Base-by-base conservation (phyloP, 1,139 yeast species). In the Suhomyces terraborum region DNA sequence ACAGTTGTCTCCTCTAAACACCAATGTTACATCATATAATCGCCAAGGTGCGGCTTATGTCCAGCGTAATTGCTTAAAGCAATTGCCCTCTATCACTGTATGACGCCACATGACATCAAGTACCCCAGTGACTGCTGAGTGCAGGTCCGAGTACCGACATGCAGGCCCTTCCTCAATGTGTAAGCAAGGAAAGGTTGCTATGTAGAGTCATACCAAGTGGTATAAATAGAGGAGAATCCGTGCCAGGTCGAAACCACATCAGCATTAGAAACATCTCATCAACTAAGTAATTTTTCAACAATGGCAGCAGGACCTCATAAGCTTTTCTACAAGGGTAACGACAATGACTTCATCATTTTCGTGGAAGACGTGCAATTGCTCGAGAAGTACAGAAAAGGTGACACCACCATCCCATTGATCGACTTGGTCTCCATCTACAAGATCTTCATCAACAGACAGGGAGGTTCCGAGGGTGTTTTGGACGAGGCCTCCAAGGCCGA, bases 401-500 rank as follows among this genome's bases (percentile, higher is more conserved):
- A 76, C 47, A 59, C 77, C 26, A 65, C 80, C 14, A 62, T 79
- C 34, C 85, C 94, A 28, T 66, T 87, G 48, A 71, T 82, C 10
- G 82, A 82, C 30, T 75, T 84, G 19, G 82, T 86, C 2, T 82
- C 83, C 0, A 70, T 77, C 13, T 85, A 79, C 67, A 78, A 83
- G 55, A 75, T 87, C 12, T 87, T 75, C 58, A 70, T 77, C 23
- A 75, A 79, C 45, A 75, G 77, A 49, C 71, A 70, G 35, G 85
- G 86, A 36, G 95, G 95, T 24, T 67, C 79, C 4, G 87, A 80
- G 53, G 95, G 95, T 42, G 73, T 76, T 7, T 62, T 84, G 25
- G 88, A 83, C 45, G 82, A 79, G 55, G 95, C 94, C 2, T 82
- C 91, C n/a, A 75, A 79, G 43, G 64, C 69, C 16, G 84, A 82